Evolutionary conservation across 2,329 filamentous ascomycete genomes (phyloP).

Genomic region (Furcasterigmium furcatum): DNA sequence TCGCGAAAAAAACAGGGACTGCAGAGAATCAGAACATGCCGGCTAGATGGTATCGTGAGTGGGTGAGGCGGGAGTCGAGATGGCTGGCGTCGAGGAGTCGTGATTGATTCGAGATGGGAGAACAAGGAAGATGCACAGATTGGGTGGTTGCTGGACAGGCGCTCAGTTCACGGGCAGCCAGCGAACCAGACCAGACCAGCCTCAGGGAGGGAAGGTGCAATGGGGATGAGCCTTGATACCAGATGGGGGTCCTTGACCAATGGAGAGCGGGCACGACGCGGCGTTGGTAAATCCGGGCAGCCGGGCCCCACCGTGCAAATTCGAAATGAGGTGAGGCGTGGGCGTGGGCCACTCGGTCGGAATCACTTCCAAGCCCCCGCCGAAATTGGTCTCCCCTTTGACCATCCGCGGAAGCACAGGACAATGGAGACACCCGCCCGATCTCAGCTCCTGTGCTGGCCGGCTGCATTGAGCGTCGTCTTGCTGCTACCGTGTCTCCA

Average conservation of each 20-base stretch:
- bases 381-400: not conserved
- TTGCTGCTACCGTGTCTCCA: too few species aligned
- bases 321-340: constrained; percentile 3
- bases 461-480: too few species aligned
- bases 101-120: not conserved
- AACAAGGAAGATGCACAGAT: too few species aligned
- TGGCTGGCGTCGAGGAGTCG: not conserved
- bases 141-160: too few species aligned
- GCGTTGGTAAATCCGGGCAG: not conserved
- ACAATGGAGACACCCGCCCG: too few species aligned
- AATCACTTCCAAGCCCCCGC: not conserved
- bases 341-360: not conserved
- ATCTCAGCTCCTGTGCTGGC: too few species aligned
- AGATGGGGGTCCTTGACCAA: not conserved
- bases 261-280: not conserved
- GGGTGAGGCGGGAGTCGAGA: not conserved
- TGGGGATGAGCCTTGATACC: not conserved
- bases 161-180: not conserved
- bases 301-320: constrained; percentile 1
- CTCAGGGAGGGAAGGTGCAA: not conserved
- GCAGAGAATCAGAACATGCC: not conserved
- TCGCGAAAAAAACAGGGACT: not conserved
- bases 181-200: not conserved
- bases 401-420: too few species aligned
- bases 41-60: not conserved